A percentile compares a stretch with the other conserved stretches of the same genome.
These are phyloP conservation scores for Globisporangium radiosum DNA, from an alignment of 352 stramenopile species.

Conservation along the genomic window DNA sequence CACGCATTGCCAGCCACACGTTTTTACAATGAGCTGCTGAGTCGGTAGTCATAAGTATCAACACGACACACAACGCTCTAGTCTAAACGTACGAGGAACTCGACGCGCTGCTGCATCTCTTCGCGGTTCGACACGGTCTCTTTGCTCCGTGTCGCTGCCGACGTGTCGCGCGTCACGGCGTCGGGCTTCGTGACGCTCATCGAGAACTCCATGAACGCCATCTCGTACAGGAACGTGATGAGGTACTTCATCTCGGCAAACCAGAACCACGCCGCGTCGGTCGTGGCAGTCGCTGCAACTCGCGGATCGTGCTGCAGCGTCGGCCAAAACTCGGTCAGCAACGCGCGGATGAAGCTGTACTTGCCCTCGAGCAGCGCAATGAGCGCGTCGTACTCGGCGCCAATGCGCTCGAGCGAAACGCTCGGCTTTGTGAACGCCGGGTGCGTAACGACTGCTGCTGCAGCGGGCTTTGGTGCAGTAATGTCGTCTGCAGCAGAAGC, in stretches of 20 bases:
- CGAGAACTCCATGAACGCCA: conserved; percentile 84
- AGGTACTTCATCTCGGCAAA: conserved; percentile 77
- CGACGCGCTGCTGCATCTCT: conserved; percentile 74
- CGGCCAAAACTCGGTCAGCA: conserved; percentile 67
- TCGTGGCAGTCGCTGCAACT: conserved; percentile 24
- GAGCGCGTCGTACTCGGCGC: conserved; percentile 22
- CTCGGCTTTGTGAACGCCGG: conserved; percentile 2
- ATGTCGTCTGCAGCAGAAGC: not conserved
- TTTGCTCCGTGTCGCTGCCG: conserved; percentile 20
- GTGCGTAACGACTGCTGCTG: not conserved
- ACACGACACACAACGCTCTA: too few relatives aligned
- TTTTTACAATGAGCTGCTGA: too few relatives aligned
- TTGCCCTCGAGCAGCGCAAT: conserved; percentile 23
- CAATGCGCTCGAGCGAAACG: conserved; percentile 9
- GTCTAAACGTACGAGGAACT: conserved; percentile 34
- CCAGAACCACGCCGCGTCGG: conserved; percentile 77
- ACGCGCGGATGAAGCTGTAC: conserved; percentile 52
- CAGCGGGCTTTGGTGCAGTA: not conserved
- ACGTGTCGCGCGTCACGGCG: conserved; percentile 33
- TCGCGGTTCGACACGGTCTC: conserved; percentile 53
- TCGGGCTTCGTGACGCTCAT: conserved; percentile 80
- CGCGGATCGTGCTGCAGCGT: conserved; percentile 48
- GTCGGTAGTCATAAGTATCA: too few relatives aligned
- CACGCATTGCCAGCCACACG: too few relatives aligned
- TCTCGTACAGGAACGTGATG: conserved; percentile 77